A percentile compares a stretch with the other conserved stretches of the same genome.
phyloP scores from a whole-genome alignment of 805 yeast species.

The Henningerozyma blattae region DNA sequence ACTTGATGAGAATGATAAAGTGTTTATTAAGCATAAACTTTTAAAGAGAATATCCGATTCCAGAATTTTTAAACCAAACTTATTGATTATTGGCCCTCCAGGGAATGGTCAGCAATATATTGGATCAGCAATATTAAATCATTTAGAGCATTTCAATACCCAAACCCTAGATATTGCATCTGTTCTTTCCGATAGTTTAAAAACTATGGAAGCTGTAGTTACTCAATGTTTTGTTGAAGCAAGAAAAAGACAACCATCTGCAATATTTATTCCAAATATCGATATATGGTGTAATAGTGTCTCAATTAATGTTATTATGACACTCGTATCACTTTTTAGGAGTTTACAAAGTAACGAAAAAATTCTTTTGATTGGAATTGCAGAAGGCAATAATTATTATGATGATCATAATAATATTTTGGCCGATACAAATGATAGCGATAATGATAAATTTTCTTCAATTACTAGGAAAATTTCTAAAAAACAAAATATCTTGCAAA shows the following conservation, averaged over 20 bases:
- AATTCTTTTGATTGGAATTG: conserved; percentile 61
- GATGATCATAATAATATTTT: conserved; percentile 32
- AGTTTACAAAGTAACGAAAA: conserved; percentile 60
- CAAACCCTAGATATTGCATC: conserved; percentile 77
- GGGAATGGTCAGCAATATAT: conserved; percentile 87
- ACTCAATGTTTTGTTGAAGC: conserved; percentile 83
- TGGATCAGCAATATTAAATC: conserved; percentile 68
- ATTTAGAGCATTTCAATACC: conserved; percentile 79
- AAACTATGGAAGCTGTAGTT: conserved; percentile 72
- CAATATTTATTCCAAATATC: conserved; percentile 70
- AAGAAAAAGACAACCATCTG: conserved; percentile 78
- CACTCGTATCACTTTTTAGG: conserved; percentile 58
- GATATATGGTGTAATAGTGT: conserved; percentile 65
- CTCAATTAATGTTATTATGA: conserved; percentile 56
- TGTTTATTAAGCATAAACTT: conserved; percentile 58
- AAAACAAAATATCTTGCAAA: too few species aligned
- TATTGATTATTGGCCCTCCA: conserved; percentile 55
- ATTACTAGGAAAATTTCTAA: conserved; percentile 26
- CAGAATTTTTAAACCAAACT: conserved; percentile 70
- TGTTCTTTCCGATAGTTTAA: conserved; percentile 62
- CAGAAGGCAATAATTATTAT: too few species aligned
- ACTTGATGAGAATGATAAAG: too few species aligned
- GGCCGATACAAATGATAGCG: conserved; percentile 2
- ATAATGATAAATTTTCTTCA: too few species aligned
- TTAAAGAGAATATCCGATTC: conserved; percentile 37